phyloP scores from a whole-genome alignment of 768 basidiomycete genomes.

The Tulasnella sp. region DNA sequence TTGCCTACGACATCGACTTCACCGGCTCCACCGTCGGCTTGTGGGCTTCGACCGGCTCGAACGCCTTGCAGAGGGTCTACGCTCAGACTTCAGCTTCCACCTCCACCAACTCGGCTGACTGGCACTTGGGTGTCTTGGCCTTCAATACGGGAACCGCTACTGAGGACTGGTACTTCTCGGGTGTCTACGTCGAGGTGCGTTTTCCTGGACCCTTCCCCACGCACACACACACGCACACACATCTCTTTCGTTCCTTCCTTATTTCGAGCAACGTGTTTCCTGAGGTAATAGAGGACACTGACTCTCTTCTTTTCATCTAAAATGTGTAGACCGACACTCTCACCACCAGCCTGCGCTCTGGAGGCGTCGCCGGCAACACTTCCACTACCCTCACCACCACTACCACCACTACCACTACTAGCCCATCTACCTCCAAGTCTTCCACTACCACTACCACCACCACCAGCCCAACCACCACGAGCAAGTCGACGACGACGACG shows the following conservation, averaged over 20 bases:
- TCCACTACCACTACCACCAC: slow-evolving; percentile 48
- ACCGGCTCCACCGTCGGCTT: slow-evolving; percentile 51
- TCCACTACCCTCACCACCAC: not conserved
- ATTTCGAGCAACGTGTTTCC: too few relatives aligned
- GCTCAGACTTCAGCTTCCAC: slow-evolving; percentile 47
- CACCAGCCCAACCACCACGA: slow-evolving; percentile 33
- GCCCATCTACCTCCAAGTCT: slow-evolving; percentile 42
- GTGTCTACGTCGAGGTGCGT: slow-evolving; percentile 47
- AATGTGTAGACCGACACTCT: not conserved
- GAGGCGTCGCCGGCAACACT: too few relatives aligned
- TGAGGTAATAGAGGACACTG: too few relatives aligned
- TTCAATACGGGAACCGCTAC: slow-evolving; percentile 38
- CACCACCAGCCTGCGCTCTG: too few relatives aligned
- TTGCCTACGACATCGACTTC: slow-evolving; percentile 65
- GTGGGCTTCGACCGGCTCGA: slow-evolving; percentile 51
- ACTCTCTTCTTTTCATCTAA: too few relatives aligned
- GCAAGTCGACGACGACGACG: slow-evolving; percentile 32
- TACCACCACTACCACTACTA: not conserved
- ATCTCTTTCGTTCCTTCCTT: not conserved
- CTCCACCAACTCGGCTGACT: slow-evolving; percentile 39
- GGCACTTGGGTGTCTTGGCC: slow-evolving; percentile 55
- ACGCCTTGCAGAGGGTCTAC: slow-evolving; percentile 49
- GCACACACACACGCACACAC: too few relatives aligned
- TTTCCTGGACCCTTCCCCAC: too few relatives aligned
- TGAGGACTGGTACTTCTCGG: slow-evolving; percentile 58